Conservation (phyloP, 345 rosid species). For the Pistacia vera region DNA sequence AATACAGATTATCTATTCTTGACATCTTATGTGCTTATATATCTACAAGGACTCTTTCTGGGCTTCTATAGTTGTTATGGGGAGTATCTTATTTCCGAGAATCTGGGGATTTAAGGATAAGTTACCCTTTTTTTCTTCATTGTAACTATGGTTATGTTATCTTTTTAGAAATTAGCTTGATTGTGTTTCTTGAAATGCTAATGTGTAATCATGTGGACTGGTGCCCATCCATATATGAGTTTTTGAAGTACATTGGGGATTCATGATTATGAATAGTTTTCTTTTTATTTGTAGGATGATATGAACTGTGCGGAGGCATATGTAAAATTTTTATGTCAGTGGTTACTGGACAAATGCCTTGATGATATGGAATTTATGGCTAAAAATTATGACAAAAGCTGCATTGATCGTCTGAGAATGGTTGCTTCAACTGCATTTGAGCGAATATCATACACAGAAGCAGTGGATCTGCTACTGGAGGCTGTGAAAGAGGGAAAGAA, state of each 20-base stretch:
- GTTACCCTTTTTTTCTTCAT: not conserved
- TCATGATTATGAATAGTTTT: not conserved
- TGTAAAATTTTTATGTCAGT: conserved; percentile 71
- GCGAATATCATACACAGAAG: conserved; percentile 83
- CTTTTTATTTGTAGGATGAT: conserved; percentile 61
- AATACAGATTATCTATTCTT: not conserved
- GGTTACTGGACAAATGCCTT: conserved; percentile 81
- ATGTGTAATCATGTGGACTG: not conserved
- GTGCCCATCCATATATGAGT: not conserved
- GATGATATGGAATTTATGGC: conserved; percentile 95
- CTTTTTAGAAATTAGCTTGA: not conserved
- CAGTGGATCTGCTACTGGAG: conserved; percentile 62
- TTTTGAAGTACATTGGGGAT: not conserved
- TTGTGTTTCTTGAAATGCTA: not conserved
- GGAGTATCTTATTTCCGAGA: not conserved
- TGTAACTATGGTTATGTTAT: not conserved
- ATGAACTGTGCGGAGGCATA: conserved; percentile 99
- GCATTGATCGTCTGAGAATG: conserved; percentile 71
- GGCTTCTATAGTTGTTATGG: too few species aligned
- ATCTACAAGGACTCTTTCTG: too few species aligned
- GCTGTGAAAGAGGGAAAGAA: conserved; percentile 73
- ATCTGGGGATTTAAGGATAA: not conserved
- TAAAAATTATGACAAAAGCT: conserved; percentile 64
- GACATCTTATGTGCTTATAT: not conserved
- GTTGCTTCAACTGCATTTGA: conserved; percentile 88